phyloP scores from a whole-genome alignment of 2,329 filamentous ascomycete species.

The Pezicula carpinea region DNA sequence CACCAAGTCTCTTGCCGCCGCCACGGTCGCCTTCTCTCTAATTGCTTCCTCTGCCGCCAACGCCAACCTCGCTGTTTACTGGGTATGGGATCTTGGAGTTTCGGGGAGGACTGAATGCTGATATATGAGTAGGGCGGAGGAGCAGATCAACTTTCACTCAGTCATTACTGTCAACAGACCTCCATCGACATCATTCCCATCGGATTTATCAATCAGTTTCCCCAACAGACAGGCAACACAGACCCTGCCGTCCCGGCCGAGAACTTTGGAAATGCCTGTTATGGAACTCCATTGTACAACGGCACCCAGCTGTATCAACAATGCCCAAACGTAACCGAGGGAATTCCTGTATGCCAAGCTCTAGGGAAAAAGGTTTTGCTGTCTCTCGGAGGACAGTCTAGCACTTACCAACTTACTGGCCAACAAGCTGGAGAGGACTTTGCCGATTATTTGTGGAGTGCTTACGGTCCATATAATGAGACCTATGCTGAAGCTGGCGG shows the following conservation, averaged over 20 bases:
- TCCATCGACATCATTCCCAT: conserved; percentile 39
- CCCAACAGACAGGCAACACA: conserved; percentile 33
- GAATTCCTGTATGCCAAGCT: conserved; percentile 35
- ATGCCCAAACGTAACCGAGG: conserved; percentile 32
- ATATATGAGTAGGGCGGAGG: conserved; percentile 34
- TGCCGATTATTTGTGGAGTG: conserved; percentile 34
- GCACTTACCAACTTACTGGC: conserved; percentile 33
- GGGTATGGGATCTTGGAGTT: conserved; percentile 23
- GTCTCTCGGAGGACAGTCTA: conserved; percentile 32
- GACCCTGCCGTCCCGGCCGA: conserved; percentile 31
- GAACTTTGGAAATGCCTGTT: conserved; percentile 40
- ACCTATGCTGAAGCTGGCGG: conserved; percentile 27
- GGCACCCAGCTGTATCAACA: conserved; percentile 23
- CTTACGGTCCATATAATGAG: conserved; percentile 35
- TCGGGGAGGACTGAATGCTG: background rate
- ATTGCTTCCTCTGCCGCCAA: conserved; percentile 21
- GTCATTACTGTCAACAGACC: conserved; percentile 34
- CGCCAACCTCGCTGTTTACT: conserved; percentile 39
- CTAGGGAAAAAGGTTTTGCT: conserved; percentile 36
- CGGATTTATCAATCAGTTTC: conserved; percentile 37
- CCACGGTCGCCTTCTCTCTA: conserved; percentile 21
- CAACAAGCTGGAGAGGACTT: conserved; percentile 31
- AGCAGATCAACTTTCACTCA: conserved; percentile 31
- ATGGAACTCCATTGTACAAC: conserved; percentile 26
- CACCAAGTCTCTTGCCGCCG: conserved; percentile 19